Percentiles rank a stretch among this genome's conserved stretches.
These are phyloP conservation scores for Saussurea involucrata DNA, from an alignment of 129 eudicot genomes.

Conservation along the genomic window DNA sequence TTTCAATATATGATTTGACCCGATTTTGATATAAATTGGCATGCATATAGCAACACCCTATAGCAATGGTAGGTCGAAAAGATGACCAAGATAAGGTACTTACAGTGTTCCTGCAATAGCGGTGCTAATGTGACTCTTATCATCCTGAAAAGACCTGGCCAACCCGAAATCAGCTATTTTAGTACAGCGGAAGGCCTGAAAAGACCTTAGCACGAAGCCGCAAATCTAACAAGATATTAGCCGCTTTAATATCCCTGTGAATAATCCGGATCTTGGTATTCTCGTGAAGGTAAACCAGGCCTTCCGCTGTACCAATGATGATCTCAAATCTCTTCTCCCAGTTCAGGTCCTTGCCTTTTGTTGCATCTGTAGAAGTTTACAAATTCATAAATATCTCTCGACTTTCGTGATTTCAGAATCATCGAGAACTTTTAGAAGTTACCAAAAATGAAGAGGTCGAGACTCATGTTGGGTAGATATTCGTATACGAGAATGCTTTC, in stretches of 20 bases:
- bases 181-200: too few relatives aligned
- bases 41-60: too few relatives aligned
- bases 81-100: conserved; percentile 15
- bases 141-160: conserved; percentile 93
- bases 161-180: conserved; percentile 92
- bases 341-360: conserved; percentile 54
- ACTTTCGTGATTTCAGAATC: neutral
- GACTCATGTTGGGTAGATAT: conserved; percentile 68
- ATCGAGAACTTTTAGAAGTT: neutral
- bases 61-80: neutral
- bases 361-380: conserved; percentile 40
- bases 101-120: conserved; percentile 88
- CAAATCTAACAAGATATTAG: conserved; percentile 73
- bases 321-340: conserved; percentile 78
- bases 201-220: conserved; percentile 70
- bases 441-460: conserved; percentile 72
- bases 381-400: neutral
- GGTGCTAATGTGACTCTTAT: conserved; percentile 85
- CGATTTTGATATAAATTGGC: too few relatives aligned
- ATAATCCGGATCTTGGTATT: conserved; percentile 59
- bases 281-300: conserved; percentile 91
- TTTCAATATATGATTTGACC: too few relatives aligned
- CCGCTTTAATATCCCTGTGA: conserved; percentile 82
- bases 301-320: conserved; percentile 67
- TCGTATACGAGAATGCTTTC: conserved; percentile 85